Percentiles rank a stretch among this genome's conserved stretches.
Evolutionary conservation across 1,284 basidiomycete genomes (phyloP).

Genomic region (Sphagnurus paluster): DNA sequence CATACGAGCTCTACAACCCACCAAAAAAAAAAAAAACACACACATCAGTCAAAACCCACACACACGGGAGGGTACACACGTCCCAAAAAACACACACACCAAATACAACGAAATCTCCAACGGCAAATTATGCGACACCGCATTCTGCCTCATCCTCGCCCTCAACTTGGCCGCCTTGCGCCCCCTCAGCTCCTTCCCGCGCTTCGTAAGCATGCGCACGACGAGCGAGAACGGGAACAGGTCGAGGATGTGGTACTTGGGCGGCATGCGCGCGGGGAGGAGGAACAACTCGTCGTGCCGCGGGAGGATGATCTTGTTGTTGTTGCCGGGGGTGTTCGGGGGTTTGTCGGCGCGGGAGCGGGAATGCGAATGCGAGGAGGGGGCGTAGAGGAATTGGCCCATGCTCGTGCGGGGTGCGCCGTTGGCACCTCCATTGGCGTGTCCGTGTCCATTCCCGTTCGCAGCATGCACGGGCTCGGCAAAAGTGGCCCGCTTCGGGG

Average conservation of each 20-base stretch:
- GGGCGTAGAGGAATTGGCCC: too few species aligned
- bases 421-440: too few species aligned
- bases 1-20: constrained; percentile 57
- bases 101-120: constrained; percentile 75
- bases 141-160: constrained; percentile 45
- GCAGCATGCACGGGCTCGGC: too few species aligned
- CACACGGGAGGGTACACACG: too few species aligned
- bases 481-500: constrained; percentile 13
- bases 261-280: constrained; percentile 59
- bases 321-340: too few species aligned
- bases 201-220: constrained; percentile 44
- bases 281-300: constrained; percentile 46
- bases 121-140: constrained; percentile 66
- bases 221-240: constrained; percentile 71
- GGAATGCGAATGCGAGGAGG: too few species aligned
- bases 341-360: too few species aligned
- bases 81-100: constrained; percentile 37
- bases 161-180: constrained; percentile 56
- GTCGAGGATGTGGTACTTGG: constrained; percentile 64
- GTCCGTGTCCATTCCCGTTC: too few species aligned
- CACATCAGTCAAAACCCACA: constrained; percentile 69
- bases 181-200: constrained; percentile 52
- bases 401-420: too few species aligned
- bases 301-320: constrained; percentile 31
- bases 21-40: constrained; percentile 5